A percentile compares a stretch with the other conserved stretches of the same genome.
Conservation (phyloP, 441 rosid genomes). For the Adansonia gregorii region DNA sequence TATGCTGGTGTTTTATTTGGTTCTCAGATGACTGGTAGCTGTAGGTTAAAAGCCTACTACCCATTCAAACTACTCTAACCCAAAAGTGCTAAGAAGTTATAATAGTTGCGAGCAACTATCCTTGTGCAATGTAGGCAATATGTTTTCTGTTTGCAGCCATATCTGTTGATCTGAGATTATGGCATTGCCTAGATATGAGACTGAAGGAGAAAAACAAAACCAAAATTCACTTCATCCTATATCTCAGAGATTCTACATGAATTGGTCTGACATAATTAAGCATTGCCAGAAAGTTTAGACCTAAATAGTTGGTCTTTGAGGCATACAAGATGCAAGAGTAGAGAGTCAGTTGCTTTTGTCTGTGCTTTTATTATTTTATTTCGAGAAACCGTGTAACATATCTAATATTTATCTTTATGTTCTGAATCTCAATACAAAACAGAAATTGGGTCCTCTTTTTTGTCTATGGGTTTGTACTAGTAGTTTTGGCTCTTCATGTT, state of each 20-base stretch:
- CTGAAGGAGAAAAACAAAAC: background rate
- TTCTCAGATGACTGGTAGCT: background rate
- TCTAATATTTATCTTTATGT: background rate
- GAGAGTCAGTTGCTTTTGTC: background rate
- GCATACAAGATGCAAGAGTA: background rate
- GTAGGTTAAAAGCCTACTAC: background rate
- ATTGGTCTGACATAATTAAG: background rate
- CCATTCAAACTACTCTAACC: background rate
- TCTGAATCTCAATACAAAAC: background rate
- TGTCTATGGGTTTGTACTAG: background rate
- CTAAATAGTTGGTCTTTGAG: background rate
- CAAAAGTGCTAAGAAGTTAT: background rate
- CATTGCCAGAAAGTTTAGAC: background rate
- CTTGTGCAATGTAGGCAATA: background rate
- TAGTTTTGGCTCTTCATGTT: slow-evolving; percentile 1
- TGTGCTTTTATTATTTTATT: background rate
- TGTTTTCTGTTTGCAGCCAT: background rate
- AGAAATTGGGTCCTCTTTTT: background rate
- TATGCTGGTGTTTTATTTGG: background rate
- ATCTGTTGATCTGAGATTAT: background rate
- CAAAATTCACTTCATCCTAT: background rate
- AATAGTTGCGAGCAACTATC: background rate
- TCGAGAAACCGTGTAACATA: background rate
- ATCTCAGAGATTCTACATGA: background rate
- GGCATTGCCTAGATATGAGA: background rate